Evolutionary conservation across 108 stramenopile genomes (phyloP), one percentile per base, ranked within the genome.

Genomic region (Cyclotella sp.): DNA sequence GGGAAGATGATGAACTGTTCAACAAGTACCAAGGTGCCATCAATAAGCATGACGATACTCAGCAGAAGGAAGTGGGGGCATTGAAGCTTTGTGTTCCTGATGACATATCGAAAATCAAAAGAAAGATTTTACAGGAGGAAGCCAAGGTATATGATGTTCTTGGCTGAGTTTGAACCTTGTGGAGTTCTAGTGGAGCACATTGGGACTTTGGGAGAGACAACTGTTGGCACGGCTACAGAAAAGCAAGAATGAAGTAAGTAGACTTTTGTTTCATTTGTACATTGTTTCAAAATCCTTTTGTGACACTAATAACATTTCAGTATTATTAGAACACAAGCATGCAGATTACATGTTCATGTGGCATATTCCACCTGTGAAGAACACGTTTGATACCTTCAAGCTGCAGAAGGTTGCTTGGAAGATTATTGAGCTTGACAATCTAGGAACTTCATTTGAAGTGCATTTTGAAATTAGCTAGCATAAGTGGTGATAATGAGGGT

Each of bases 311-410:
- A n/a, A n/a, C n/a, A n/a, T 61, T 16, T 30, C 10, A 10, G 11
- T 61, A 9, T 54, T 54, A 7, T n/a, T 16, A 61, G 59, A 61
- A 29, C 59, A 61, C 59, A 61, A 61, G 59, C 22, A 61, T 29
- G 26, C 59, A 14, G 59, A 16, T 28, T 29, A 34, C 29, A 34
- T 29, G 22, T 61, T 61, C 16, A 16, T 30, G 10, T 61, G 59
- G 59, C 29, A 30, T 19, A 61, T 61, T 18, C 59, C 59, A 29
- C 19, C 11, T 61, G 27, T 24, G 59, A 61, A 61, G 59, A 61
- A 12, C 28, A 16, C n/a, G n/a, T n/a, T 61, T 34, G 59, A 61
- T 9, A 27, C 8, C 4, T 10, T 24, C 59, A 61, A 7, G 13
- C 5, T 29, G 22, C 29, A 28, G 59, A 30, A 27, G 24, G 59